Percentiles rank a stretch among this genome's conserved stretches.
These are phyloP conservation scores for Leishmania aethiopica DNA, from an alignment of 208 protist genomes.

Conservation along the genomic window DNA sequence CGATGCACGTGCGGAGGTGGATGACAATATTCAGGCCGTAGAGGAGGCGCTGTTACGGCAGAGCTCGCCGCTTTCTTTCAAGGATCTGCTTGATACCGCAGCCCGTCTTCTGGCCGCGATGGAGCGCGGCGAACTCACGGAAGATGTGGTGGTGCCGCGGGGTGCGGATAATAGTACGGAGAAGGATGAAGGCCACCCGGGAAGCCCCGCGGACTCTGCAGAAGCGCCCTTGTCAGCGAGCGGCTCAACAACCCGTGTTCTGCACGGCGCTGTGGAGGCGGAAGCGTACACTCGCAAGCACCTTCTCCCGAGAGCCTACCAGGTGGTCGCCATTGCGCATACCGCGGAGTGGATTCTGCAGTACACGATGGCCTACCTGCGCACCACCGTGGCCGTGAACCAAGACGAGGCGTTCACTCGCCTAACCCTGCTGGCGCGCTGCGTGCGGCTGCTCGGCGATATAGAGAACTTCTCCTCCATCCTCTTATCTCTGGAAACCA, in stretches of 20 bases:
- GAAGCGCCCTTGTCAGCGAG: not conserved
- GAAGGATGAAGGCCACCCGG: not conserved
- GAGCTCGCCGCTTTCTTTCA: conserved; percentile 64
- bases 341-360: conserved; percentile 84
- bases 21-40: conserved; percentile 55
- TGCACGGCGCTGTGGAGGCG: conserved; percentile 73
- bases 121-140: conserved; percentile 59
- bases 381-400: conserved; percentile 40
- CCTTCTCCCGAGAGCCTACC: conserved; percentile 48
- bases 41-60: conserved; percentile 43
- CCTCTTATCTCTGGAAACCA: conserved; percentile 62
- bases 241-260: not conserved
- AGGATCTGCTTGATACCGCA: conserved; percentile 55
- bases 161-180: not conserved
- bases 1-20: conserved; percentile 58
- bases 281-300: conserved; percentile 51
- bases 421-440: conserved; percentile 66
- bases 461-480: conserved; percentile 78
- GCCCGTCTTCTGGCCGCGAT: conserved; percentile 45
- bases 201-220: not conserved
- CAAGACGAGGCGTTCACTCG: conserved; percentile 65
- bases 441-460: conserved; percentile 70
- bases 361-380: conserved; percentile 85
- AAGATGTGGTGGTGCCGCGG: conserved; percentile 51
- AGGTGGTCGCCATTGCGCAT: conserved; percentile 51